A percentile compares a stretch with the other conserved stretches of the same genome.
Evolutionary conservation across 2,329 filamentous ascomycete genomes (phyloP).

Genomic region (Fusarium ambrosium): DNA sequence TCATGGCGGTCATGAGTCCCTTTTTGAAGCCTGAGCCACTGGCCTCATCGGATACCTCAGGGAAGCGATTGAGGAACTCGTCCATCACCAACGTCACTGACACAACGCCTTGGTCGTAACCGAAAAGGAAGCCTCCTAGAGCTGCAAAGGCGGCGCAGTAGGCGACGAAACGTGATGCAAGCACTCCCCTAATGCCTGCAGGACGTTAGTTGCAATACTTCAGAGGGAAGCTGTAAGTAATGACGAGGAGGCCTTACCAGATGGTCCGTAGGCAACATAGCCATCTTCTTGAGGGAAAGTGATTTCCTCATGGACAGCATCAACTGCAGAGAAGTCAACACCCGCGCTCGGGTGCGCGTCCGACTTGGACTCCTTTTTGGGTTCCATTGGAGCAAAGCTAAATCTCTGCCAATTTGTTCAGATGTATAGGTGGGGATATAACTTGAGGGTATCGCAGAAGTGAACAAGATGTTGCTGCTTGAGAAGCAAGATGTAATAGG

Average conservation of each 20-base stretch:
- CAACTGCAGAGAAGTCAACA: background rate
- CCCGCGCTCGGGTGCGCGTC: background rate
- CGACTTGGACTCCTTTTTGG: background rate
- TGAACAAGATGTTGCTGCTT: background rate
- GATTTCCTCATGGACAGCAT: background rate
- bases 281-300: background rate
- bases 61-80: conserved; percentile 51
- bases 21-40: conserved; percentile 55
- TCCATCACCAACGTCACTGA: conserved; percentile 54
- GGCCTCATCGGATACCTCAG: conserved; percentile 49
- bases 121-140: conserved; percentile 58
- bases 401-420: background rate
- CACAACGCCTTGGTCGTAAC: conserved; percentile 57
- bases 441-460: background rate
- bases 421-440: background rate
- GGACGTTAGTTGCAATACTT: background rate
- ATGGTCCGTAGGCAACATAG: conserved; percentile 17
- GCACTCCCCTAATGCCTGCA: conserved; percentile 50
- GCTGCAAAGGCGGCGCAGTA: conserved; percentile 51
- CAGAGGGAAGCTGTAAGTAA: background rate
- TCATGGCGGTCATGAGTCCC: conserved; percentile 63
- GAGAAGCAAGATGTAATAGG: background rate
- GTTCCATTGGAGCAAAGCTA: background rate
- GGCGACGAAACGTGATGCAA: conserved; percentile 50
- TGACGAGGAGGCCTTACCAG: background rate